Evolutionary conservation across 1,284 basidiomycete genomes (phyloP), one percentile per base, ranked within the genome.

Genomic region (Chalciporus sp.): DNA sequence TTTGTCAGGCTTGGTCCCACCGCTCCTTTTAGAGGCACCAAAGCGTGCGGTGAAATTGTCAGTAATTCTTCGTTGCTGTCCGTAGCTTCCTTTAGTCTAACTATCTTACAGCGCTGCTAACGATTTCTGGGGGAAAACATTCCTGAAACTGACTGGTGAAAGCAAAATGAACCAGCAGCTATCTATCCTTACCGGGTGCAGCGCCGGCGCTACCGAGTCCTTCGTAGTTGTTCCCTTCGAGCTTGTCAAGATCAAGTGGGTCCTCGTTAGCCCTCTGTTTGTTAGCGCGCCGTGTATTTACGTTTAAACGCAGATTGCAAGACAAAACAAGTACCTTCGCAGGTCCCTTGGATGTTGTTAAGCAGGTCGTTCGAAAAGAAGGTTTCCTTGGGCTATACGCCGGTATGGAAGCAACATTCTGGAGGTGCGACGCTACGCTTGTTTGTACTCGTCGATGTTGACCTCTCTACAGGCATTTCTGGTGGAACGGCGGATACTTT

Each of bases 11-110:
- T 85, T 99, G 55, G 86, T 95, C 19, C 94, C 97, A 7, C 97
- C 97, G 19, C 75, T 99, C 26, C 84, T 98, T 69, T 78, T 99
- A 52, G 96, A 99, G 74, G 97, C 97, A 20, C 97, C 96, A 5
- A 99, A 99, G 77, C 86, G 96, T 75, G 96, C 96, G 17, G 90
- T 95, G 57, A 99, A 99, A 82, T 99, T 95, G 92, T 91, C 58
- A 55, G 84, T 74, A 11, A 4, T 28, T 29, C 47, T 45, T 23
- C 16, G 6, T 47, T 23, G 19, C 44, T 47, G 9, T n/a, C 4
- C 7, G 1, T 2, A 12, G 14, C n/a, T 9, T 42, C 28, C 10
- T 26, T 35, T 9, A 12, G 23, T 23, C 42, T 52, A 31, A 47
- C 20, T 16, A 10, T 37, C 42, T 20, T 51, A 28, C 61, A 91